phyloP scores from a whole-genome alignment of 371 early-diverging fungal species.

The Syncephalastrum sp. region DNA sequence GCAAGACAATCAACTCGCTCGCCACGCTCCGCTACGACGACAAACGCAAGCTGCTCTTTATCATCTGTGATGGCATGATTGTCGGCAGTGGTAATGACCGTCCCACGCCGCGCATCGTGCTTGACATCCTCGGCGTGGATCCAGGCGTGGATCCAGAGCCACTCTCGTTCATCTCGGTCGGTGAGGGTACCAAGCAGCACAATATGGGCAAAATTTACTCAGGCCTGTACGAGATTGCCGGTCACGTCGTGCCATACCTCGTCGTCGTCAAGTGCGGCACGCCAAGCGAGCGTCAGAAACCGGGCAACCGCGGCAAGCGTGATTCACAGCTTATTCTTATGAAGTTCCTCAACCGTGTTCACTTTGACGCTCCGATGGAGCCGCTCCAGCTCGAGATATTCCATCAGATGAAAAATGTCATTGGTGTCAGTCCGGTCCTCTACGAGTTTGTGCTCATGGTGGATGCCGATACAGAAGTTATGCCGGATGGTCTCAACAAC shows the following conservation, averaged over 20 bases:
- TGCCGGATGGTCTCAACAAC: conserved; percentile 65
- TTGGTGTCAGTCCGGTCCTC: conserved; percentile 82
- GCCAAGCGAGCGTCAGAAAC: conserved; percentile 62
- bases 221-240: conserved; percentile 79
- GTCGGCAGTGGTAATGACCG: conserved; percentile 85
- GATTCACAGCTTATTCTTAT: conserved; percentile 86
- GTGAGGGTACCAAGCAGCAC: conserved; percentile 74
- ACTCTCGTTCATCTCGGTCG: conserved; percentile 79
- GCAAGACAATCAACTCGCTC: conserved; percentile 67
- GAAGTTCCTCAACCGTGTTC: conserved; percentile 77
- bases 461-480: conserved; percentile 72
- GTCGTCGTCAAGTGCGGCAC: conserved; percentile 81
- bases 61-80: conserved; percentile 81
- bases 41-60: conserved; percentile 68
- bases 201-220: conserved; percentile 91
- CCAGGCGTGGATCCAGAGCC: conserved; percentile 77
- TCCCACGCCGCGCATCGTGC: conserved; percentile 84
- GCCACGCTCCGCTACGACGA: conserved; percentile 63
- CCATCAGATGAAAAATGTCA: conserved; percentile 86
- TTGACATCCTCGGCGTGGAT: conserved; percentile 80
- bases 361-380: conserved; percentile 77
- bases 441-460: conserved; percentile 70
- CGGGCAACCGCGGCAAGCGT: conserved; percentile 89
- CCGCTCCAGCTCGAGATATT: conserved; percentile 91
- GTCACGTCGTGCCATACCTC: conserved; percentile 77